These are phyloP conservation scores for Boletus patriciae DNA, from an alignment of 768 basidiomycete species.

Conservation along the genomic window DNA sequence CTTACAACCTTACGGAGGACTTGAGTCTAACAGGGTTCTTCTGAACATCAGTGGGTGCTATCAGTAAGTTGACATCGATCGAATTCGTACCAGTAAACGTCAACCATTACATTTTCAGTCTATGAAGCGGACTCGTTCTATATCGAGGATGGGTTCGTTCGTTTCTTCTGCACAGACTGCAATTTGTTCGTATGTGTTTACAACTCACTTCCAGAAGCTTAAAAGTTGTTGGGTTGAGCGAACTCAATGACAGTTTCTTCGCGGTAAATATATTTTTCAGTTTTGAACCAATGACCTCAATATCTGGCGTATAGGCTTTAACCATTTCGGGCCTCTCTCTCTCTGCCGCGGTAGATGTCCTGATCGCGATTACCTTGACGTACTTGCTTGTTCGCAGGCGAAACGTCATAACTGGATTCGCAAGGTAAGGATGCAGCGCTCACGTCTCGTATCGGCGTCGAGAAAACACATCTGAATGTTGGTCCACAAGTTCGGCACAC, in stretches of 20 bases:
- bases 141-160: conserved; percentile 8
- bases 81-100: background rate
- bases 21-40: background rate
- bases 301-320: background rate
- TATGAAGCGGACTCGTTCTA: background rate
- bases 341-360: conserved; percentile 5
- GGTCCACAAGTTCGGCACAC: conserved; percentile 1
- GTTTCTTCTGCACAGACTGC: background rate
- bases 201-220: background rate
- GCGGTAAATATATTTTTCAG: background rate
- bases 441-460: background rate
- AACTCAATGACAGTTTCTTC: background rate
- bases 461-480: background rate
- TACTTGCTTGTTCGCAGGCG: conserved; percentile 5
- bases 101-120: conserved; percentile 1
- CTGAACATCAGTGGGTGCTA: background rate
- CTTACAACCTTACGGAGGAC: too few relatives aligned
- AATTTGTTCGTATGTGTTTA: background rate
- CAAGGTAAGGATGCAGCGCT: background rate
- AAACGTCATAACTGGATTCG: background rate
- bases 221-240: background rate
- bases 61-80: background rate
- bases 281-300: background rate
- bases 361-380: conserved; percentile 10
- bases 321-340: background rate